Percentiles rank a stretch among this genome's conserved stretches.
These are phyloP conservation scores for Blastocladiella britannica DNA, from an alignment of 192 early-diverging fungal species.

Conservation along the genomic window DNA sequence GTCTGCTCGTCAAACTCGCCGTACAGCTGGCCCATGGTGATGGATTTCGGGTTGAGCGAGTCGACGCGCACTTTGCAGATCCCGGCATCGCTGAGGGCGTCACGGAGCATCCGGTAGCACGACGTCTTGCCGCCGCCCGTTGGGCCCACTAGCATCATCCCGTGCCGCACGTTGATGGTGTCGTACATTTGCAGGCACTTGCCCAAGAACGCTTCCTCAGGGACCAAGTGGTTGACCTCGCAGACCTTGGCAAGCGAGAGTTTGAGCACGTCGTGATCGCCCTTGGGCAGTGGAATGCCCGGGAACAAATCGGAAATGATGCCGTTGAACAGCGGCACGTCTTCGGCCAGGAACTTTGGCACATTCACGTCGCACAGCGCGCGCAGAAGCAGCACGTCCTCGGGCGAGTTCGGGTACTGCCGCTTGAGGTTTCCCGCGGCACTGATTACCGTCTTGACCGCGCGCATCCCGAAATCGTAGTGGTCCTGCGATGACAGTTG, in stretches of 20 bases:
- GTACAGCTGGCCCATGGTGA: conserved; percentile 89
- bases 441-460: conserved; percentile 92
- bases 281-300: conserved; percentile 60
- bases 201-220: conserved; percentile 69
- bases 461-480: conserved; percentile 98
- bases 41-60: conserved; percentile 94
- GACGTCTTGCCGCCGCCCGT: conserved; percentile 88
- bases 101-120: conserved; percentile 85
- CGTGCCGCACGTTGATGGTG: conserved; percentile 95
- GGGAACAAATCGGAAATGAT: conserved; percentile 88
- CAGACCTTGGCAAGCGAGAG: conserved; percentile 60
- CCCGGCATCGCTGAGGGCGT: conserved; percentile 70
- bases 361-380: conserved; percentile 91
- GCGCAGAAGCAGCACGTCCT: conserved; percentile 86
- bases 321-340: conserved; percentile 68
- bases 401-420: conserved; percentile 47
- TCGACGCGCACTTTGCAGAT: conserved; percentile 73
- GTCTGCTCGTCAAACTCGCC: conserved; percentile 91
- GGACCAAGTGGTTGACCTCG: conserved; percentile 43
- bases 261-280: conserved; percentile 51
- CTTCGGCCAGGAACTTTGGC: conserved; percentile 91
- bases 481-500: conserved; percentile 90
- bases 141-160: conserved; percentile 98
- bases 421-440: conserved; percentile 96
- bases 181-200: conserved; percentile 96